Base-by-base conservation (phyloP, 257 asterid species). In the Solanum boliviense region DNA sequence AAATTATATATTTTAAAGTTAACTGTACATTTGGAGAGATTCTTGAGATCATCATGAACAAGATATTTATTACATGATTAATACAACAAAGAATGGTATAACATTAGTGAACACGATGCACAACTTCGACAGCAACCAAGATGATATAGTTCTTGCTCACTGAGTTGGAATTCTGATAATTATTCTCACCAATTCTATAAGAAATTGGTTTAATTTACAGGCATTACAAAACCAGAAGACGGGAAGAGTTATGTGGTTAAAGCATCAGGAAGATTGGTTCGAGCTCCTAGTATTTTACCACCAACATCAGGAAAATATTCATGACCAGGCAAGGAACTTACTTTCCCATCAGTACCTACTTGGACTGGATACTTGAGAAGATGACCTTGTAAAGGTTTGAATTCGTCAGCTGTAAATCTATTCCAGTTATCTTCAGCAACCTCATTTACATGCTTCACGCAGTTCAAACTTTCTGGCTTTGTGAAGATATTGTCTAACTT, bases 261-360 rank as follows among this genome's bases (percentile, higher is more conserved):
- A 88, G 98, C 98, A 90, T 96, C 98, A 13, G 99, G 99, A 52
- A 96, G 91, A 56, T 90, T 92, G 23, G 94, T 91, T 2, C 95
- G 96, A 62, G 96, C 95, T 60, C 98, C 98, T 25, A 93, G 89
- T 71, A 95, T 89, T 90, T 93, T 95, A 71, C 98, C 98, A 44
- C 98, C 96, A 38, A 94, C 93, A 78, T 95, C 98, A 0, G 98
- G 98, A 84, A 95, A 95, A 84, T 46, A 87, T 86, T 95, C 97
- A 6, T 90, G 79, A 65, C 96, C 97, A 4, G 95, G 94, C 89
- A 94, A 87, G 23, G 98, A 56, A 6, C 44, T 90, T 79, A 95
- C 95, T 88, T 90, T 92, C 16, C 98, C 98, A 13, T 92, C 89
- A 4, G 62, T 75, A 34, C 79, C 90, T 12, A 94, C 84, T 32